Evolutionary conservation across 768 basidiomycete species (phyloP), one percentile per base, ranked within the genome.

Genomic region (Phaeolepiota aurea): DNA sequence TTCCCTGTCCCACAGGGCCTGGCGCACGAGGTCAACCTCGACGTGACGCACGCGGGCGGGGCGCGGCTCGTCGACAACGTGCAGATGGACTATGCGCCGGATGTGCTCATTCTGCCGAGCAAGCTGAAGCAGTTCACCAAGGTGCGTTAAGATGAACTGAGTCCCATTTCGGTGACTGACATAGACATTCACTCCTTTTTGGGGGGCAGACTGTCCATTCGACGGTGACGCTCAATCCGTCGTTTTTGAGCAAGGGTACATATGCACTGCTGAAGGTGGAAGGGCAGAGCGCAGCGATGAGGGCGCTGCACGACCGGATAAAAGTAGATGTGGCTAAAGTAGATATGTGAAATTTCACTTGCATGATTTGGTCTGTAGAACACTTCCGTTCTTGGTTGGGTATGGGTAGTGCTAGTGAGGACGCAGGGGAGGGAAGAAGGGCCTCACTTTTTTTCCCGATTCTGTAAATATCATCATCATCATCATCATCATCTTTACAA

Each of bases 111-210:
- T 34, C 54, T 93, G 1, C 91, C 96, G 0, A 93, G 91, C 57
- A 73, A 81, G 37, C 66, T 98, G 39, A 92, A 88, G 59, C 84
- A 92, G 14, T 98, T 98, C 55, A 71, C 78, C 13, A 94, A 91
- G 75, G 92, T 89, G 16, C 48, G 49, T 48, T 20, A 14, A 13
- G n/a, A n/a, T n/a, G 13, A 14, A 31, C 14, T 41, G 19, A n/a
- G n/a, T n/a, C n/a, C n/a, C n/a, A n/a, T n/a, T n/a, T n/a, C n/a
- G n/a, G n/a, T n/a, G n/a, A n/a, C n/a, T n/a, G n/a, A n/a, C n/a
- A n/a, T n/a, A n/a, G n/a, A n/a, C n/a, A 20, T 43, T 46, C 16
- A 25, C 43, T 5, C 40, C 19, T 31, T 13, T 20, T 41, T 20
- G 14, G 32, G 21, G 5, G 20, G 11, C 46, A 96, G 93, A 67